phyloP scores from a whole-genome alignment of 495 filamentous ascomycete species.

The Pseudomonodictys pantanalensis region DNA sequence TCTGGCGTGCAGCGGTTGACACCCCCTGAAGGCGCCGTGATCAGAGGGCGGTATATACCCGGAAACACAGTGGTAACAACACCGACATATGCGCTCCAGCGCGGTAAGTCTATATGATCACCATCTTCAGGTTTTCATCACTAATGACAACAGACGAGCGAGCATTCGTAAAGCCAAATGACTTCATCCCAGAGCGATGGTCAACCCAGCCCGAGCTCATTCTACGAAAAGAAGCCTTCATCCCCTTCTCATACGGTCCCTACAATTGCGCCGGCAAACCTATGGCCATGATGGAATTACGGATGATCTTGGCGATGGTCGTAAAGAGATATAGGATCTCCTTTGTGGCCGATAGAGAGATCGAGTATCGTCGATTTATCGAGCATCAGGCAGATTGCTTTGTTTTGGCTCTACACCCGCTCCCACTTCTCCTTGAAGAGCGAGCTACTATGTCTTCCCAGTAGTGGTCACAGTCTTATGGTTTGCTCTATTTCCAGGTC shows the following conservation, averaged over 20 bases:
- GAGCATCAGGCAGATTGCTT: background rate
- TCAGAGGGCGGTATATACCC: slow-evolving; percentile 8
- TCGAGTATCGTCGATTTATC: background rate
- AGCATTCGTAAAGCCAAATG: slow-evolving; percentile 3
- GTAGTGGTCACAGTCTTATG: no score
- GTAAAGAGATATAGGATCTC: slow-evolving; percentile 1
- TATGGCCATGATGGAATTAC: slow-evolving; percentile 13
- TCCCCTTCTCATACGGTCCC: slow-evolving; percentile 9
- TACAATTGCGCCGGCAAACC: slow-evolving; percentile 12
- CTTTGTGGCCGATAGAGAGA: background rate
- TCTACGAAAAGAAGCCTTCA: slow-evolving; percentile 6
- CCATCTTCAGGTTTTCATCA: background rate
- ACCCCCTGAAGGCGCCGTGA: slow-evolving; percentile 6
- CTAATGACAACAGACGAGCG: background rate
- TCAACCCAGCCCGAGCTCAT: slow-evolving; percentile 17
- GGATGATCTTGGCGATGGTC: slow-evolving; percentile 3
- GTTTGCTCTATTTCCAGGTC: no score
- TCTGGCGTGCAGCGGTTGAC: slow-evolving; percentile 1
- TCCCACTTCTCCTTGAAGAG: background rate
- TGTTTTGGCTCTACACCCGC: background rate
- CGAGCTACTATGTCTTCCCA: no score
- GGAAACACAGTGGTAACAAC: background rate
- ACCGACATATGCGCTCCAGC: slow-evolving; percentile 6
- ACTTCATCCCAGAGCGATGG: slow-evolving; percentile 24
- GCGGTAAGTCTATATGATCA: background rate